Conservation (phyloP, 768 basidiomycete genomes). For the Candolleomyces eurysporus region DNA sequence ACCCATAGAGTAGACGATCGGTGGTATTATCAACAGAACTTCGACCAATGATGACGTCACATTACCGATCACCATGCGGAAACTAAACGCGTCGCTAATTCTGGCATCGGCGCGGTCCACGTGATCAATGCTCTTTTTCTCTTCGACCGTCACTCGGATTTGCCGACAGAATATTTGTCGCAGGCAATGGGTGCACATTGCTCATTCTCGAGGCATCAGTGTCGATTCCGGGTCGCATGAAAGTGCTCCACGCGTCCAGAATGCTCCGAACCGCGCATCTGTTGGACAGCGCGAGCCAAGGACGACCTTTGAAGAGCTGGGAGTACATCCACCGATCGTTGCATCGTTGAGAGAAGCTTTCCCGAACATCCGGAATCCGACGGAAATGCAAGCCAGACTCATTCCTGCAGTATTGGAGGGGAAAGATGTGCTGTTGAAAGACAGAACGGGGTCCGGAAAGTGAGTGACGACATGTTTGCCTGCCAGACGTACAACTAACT, state of each 20-base stretch:
- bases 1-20: not conserved
- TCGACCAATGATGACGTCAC: not conserved
- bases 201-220: conserved; percentile 14
- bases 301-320: conserved; percentile 43
- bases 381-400: conserved; percentile 55
- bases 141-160: conserved; percentile 1
- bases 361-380: conserved; percentile 57
- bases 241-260: not conserved
- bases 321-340: conserved; percentile 48
- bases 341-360: conserved; percentile 56
- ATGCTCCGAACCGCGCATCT: not conserved
- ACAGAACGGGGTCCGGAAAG: conserved; percentile 81
- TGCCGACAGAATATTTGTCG: not conserved
- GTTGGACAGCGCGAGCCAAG: not conserved
- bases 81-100: not conserved
- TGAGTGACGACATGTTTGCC: conserved; percentile 30
- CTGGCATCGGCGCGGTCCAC: not conserved
- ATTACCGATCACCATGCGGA: not conserved
- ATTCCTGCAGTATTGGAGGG: conserved; percentile 58
- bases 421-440: conserved; percentile 64
- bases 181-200: conserved; percentile 1
- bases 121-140: conserved; percentile 4
- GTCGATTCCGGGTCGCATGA: conserved; percentile 11
- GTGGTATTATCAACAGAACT: not conserved
- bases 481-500: not conserved